phyloP scores from a whole-genome alignment of 73 alveolate species.

The Paramecium pentaurelia region DNA sequence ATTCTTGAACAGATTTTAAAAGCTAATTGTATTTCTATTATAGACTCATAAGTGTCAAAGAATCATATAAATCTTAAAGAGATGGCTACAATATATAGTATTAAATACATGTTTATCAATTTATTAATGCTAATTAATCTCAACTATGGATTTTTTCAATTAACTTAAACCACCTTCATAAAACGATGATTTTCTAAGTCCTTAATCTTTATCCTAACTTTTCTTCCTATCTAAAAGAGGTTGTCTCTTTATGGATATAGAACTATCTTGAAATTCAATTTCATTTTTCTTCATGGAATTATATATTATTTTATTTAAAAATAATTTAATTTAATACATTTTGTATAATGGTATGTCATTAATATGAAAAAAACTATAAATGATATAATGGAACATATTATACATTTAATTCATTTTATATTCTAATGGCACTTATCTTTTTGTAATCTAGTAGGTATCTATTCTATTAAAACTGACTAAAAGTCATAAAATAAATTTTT shows the following conservation, averaged over 20 bases:
- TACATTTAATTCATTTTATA: no score
- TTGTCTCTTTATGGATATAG: background rate
- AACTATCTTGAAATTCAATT: background rate
- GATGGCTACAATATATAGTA: background rate
- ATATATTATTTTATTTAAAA: background rate
- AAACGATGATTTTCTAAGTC: background rate
- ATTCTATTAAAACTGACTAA: no score
- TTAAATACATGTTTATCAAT: background rate
- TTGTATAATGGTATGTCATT: background rate
- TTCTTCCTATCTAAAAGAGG: background rate
- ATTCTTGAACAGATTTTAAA: background rate
- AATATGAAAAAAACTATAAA: no score
- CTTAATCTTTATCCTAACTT: background rate
- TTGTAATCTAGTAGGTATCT: no score
- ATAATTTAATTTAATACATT: background rate
- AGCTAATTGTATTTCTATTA: background rate
- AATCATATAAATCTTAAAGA: background rate
- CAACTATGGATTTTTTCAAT: background rate
- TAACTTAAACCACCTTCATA: background rate
- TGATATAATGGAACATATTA: no score
- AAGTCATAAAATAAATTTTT: no score
- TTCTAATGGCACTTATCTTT: no score
- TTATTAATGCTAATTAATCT: background rate
- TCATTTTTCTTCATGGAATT: background rate
- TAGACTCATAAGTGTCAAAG: background rate